These are phyloP conservation scores for Geotrichum fermentans DNA, from an alignment of 1,139 yeast genomes.

Conservation along the genomic window DNA sequence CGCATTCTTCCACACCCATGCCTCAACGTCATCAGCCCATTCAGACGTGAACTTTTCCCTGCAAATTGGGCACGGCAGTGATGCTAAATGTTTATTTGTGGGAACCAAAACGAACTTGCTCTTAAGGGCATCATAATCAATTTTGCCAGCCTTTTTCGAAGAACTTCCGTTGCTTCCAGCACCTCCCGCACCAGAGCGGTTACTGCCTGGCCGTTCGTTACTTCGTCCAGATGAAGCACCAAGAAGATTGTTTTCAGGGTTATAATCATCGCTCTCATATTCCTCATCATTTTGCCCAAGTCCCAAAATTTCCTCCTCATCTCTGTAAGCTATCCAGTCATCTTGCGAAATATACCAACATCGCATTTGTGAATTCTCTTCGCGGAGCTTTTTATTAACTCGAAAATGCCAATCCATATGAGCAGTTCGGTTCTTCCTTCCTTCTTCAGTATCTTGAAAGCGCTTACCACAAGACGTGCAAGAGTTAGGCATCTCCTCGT, in stretches of 20 bases:
- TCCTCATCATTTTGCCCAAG: slow-evolving; percentile 23
- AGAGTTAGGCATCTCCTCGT: slow-evolving; percentile 64
- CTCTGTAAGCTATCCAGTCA: slow-evolving; percentile 72
- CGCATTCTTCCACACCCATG: slow-evolving; percentile 93
- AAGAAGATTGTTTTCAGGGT: slow-evolving; percentile 15
- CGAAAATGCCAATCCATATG: slow-evolving; percentile 98
- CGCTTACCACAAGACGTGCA: slow-evolving; percentile 90
- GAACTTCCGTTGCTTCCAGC: not conserved
- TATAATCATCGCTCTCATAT: slow-evolving; percentile 23
- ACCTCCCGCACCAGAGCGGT: slow-evolving; percentile 16
- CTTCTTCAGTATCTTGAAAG: slow-evolving; percentile 60
- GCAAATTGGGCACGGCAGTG: slow-evolving; percentile 78
- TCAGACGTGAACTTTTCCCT: slow-evolving; percentile 73
- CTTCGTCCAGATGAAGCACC: slow-evolving; percentile 17
- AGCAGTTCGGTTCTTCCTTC: slow-evolving; percentile 49
- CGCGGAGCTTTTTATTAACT: slow-evolving; percentile 72
- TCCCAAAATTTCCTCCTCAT: slow-evolving; percentile 51
- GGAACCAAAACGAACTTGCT: slow-evolving; percentile 52
- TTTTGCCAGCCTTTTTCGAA: slow-evolving; percentile 15
- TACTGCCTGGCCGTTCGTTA: not conserved
- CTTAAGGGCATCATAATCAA: slow-evolving; percentile 26
- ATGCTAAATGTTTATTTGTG: slow-evolving; percentile 59
- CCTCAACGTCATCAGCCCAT: slow-evolving; percentile 85
- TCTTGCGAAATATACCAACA: slow-evolving; percentile 75
- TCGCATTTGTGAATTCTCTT: slow-evolving; percentile 56